Conservation (phyloP, 306 rosid genomes). For the Pachyrhizus erosus region DNA sequence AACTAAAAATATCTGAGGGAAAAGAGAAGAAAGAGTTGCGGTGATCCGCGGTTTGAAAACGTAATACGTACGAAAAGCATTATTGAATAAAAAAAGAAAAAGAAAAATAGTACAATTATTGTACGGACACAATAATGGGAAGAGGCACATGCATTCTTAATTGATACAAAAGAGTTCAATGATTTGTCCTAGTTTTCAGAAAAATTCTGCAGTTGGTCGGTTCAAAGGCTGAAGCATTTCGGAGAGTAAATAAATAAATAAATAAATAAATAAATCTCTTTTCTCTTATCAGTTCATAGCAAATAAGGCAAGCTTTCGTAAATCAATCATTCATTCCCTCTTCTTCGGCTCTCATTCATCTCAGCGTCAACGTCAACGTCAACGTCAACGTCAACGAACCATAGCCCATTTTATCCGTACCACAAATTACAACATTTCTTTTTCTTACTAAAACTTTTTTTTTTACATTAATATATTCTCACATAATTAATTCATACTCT, state of each 20-base stretch:
- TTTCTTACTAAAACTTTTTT: background rate
- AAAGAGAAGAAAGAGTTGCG: background rate
- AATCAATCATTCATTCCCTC: background rate
- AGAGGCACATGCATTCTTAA: conserved; percentile 19
- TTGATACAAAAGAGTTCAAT: background rate
- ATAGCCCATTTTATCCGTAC: background rate
- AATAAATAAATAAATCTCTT: too few species aligned
- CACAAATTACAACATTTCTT: background rate
- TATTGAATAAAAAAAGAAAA: background rate
- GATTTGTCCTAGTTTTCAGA: background rate
- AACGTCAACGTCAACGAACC: too few species aligned
- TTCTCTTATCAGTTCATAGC: background rate
- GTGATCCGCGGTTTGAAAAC: background rate
- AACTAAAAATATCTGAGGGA: too few species aligned
- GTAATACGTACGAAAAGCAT: background rate
- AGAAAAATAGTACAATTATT: background rate
- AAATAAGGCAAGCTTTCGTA: background rate
- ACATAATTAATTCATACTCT: too few species aligned
- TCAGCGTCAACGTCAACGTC: background rate
- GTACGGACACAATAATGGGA: background rate
- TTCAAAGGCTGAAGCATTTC: too few species aligned
- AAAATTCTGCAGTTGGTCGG: background rate
- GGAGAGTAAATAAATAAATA: too few species aligned
- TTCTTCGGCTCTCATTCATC: too few species aligned
- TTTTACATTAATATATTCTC: too few species aligned